A percentile compares a stretch with the other conserved stretches of the same genome.
Evolutionary conservation across 73 alveolate genomes (phyloP).

Genomic region (Tetrahymena thermophila): DNA sequence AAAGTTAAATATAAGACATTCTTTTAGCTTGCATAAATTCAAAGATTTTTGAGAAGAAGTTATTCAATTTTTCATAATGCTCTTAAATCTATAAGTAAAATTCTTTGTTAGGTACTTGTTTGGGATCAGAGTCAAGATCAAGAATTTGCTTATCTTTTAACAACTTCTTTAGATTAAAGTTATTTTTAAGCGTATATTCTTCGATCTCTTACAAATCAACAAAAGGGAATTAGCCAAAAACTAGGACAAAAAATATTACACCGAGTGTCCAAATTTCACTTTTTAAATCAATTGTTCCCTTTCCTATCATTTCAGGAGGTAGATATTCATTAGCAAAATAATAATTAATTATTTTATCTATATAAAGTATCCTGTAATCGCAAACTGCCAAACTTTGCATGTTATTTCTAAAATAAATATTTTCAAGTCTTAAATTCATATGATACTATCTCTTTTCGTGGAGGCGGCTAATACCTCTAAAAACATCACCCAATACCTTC

Average conservation of each 20-base stretch:
- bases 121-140: neutral
- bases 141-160: neutral
- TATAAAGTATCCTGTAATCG: neutral
- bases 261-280: neutral
- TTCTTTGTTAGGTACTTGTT: neutral
- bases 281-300: neutral
- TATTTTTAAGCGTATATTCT: neutral
- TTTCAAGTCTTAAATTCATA: neutral
- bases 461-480: neutral
- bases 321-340: neutral
- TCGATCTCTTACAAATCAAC: neutral
- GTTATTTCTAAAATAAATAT: neutral
- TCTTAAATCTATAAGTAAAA: neutral
- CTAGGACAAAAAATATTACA: neutral
- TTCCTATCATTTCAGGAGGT: neutral
- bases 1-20: neutral
- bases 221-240: neutral
- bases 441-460: neutral
- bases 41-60: neutral
- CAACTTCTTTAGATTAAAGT: neutral
- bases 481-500: neutral
- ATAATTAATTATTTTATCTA: neutral
- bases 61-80: neutral
- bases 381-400: neutral
- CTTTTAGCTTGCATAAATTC: neutral